Evolutionary conservation across 805 yeast genomes (phyloP), one percentile per base, ranked within the genome.

Genomic region (Lachancea dasiensis): DNA sequence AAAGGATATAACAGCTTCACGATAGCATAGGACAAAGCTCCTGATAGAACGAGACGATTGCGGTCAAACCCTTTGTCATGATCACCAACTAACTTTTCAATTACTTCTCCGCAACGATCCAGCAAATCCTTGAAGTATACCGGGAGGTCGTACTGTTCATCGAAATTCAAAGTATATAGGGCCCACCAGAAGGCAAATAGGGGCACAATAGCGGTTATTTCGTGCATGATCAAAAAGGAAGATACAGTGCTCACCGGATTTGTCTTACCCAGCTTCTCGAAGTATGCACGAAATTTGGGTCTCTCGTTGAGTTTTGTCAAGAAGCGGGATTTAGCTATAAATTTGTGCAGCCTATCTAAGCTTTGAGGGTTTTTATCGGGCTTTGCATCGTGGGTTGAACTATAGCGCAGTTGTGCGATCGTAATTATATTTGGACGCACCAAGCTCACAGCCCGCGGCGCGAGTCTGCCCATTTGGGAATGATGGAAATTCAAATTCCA

Each of bases 161-260:
- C 41, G 10, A 69, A 60, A 38, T 74, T 73, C 27, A 70, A 65
- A 42, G 72, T 68, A 58, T 81, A 82, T 44, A 84, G 68, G 1
- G 67, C 45, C 50, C 75, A 81, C 87, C 90, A 81, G 2, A 82
- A 48, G 0, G 77, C 78, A 27, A 81, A 63, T 34, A 84, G 63
- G 1, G 94, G 94, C 20, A 73, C 70, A 3, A 84, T 68, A 2
- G 95, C 95, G 0, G 89, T 70, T 28, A 84, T 45, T 52, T 84
- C 95, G 52, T 84, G 95, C 10, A 84, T 64, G 3, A 83, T 54
- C 5, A 83, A 47, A 49, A 84, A 84, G 2, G 87, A 67, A 0
- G 81, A 68, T 9, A 80, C 65, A 1, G 61, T 55, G 4, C 60
- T 45, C 4, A 50, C 44, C 3, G 63, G 48, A 15, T 60, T 61